A percentile compares a stretch with the other conserved stretches of the same genome.
Evolutionary conservation across 164 flowering plant species (phyloP).

Genomic region (Nelumbo lutea): DNA sequence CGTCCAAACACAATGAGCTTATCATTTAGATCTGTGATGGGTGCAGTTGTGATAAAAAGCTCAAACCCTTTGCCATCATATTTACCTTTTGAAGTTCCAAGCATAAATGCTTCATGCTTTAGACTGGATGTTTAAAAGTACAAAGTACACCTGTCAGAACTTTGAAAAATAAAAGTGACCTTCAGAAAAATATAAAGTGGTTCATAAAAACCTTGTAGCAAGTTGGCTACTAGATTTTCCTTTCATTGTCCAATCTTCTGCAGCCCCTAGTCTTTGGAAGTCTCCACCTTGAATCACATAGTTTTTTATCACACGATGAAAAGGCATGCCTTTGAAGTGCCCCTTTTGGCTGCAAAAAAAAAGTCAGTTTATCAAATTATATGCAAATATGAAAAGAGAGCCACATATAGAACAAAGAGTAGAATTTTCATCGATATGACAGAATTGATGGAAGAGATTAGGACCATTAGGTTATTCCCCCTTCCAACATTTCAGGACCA

Average conservation of each 20-base stretch:
- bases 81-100: slow-evolving; percentile 81
- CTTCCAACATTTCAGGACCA: no score
- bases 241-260: slow-evolving; percentile 76
- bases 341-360: slow-evolving; percentile 77
- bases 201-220: slow-evolving; percentile 43
- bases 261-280: slow-evolving; percentile 41
- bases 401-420: background rate
- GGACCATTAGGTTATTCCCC: no score
- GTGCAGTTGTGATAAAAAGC: slow-evolving; percentile 83
- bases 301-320: slow-evolving; percentile 78
- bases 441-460: no score
- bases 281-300: slow-evolving; percentile 90
- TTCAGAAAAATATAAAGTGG: background rate
- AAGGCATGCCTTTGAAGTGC: slow-evolving; percentile 78
- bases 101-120: slow-evolving; percentile 94
- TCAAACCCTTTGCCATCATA: slow-evolving; percentile 51
- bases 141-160: slow-evolving; percentile 2
- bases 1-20: slow-evolving; percentile 86
- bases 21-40: slow-evolving; percentile 75
- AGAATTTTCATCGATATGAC: background rate
- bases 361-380: slow-evolving; percentile 10
- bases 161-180: background rate
- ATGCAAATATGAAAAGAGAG: background rate
- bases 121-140: slow-evolving; percentile 34
- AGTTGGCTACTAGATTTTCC: slow-evolving; percentile 55